A percentile compares a stretch with the other conserved stretches of the same genome.
These are phyloP conservation scores for Coniochaeta hoffmannii DNA, from an alignment of 2,329 filamentous ascomycete genomes.

Conservation along the genomic window DNA sequence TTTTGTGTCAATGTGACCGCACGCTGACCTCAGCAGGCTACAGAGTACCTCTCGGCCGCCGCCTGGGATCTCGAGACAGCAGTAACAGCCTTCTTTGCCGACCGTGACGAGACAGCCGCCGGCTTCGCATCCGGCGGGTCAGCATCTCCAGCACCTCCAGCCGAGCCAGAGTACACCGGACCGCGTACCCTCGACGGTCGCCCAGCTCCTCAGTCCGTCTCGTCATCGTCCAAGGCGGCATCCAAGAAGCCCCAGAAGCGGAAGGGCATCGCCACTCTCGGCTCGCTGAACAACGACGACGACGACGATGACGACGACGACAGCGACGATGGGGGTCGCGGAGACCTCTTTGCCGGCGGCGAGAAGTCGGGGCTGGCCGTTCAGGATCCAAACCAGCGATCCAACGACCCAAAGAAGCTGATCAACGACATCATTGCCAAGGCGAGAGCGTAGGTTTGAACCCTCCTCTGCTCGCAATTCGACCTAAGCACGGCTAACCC, in stretches of 20 bases:
- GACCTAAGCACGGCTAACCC: background rate
- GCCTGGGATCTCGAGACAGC: constrained; percentile 61
- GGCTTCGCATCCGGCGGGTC: constrained; percentile 33
- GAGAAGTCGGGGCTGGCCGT: constrained; percentile 73
- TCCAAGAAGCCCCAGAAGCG: constrained; percentile 41
- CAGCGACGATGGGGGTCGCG: constrained; percentile 49
- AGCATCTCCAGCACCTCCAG: constrained; percentile 15
- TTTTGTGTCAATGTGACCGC: background rate
- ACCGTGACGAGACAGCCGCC: constrained; percentile 43
- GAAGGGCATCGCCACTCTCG: constrained; percentile 50
- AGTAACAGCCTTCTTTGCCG: constrained; percentile 53
- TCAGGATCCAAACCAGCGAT: constrained; percentile 48
- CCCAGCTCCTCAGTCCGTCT: constrained; percentile 39
- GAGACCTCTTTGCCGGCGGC: constrained; percentile 73
- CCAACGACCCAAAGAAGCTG: constrained; percentile 44
- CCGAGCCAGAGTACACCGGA: constrained; percentile 45
- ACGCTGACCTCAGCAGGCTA: constrained; percentile 34
- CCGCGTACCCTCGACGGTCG: constrained; percentile 57
- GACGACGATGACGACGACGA: constrained; percentile 54
- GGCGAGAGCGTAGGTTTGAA: constrained; percentile 44
- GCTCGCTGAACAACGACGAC: constrained; percentile 48
- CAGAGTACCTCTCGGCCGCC: constrained; percentile 56
- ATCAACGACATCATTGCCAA: constrained; percentile 59
- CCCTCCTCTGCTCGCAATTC: constrained; percentile 9
- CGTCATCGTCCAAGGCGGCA: constrained; percentile 24